These are phyloP conservation scores for Circinella umbellata DNA, from an alignment of 371 early-diverging fungal genomes.

Conservation along the genomic window DNA sequence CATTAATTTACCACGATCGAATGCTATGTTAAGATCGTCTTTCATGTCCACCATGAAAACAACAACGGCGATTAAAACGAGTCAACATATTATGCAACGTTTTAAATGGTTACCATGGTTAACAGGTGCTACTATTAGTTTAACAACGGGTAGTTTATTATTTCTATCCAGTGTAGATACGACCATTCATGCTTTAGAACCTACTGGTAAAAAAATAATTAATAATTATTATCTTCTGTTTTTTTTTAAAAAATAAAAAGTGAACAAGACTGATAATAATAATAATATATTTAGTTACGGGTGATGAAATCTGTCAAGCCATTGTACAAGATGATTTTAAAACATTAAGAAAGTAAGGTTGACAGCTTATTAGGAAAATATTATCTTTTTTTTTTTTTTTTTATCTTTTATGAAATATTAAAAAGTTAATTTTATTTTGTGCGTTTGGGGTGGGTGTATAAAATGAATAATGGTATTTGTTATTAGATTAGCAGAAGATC, in stretches of 20 bases:
- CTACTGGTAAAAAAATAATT: slow-evolving; percentile 16
- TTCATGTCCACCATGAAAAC: background rate
- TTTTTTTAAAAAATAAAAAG: background rate
- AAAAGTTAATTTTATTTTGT: no score
- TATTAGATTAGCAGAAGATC: slow-evolving; percentile 47
- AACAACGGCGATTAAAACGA: background rate
- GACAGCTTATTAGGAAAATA: no score
- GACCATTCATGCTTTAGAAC: slow-evolving; percentile 10
- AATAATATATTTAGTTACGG: slow-evolving; percentile 27
- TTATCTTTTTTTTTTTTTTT: no score
- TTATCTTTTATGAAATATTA: no score
- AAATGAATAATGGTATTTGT: no score
- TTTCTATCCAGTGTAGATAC: background rate
- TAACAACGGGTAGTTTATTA: background rate
- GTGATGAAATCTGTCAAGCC: slow-evolving; percentile 49
- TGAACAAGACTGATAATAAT: background rate
- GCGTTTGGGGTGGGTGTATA: no score
- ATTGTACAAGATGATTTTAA: slow-evolving; percentile 48
- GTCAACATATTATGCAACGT: slow-evolving; percentile 2
- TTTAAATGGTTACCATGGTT: background rate
- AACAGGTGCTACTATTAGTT: background rate
- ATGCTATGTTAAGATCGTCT: background rate
- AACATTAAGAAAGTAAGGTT: slow-evolving; percentile 37
- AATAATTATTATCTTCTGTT: no score
- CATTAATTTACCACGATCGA: background rate